These are phyloP conservation scores for Ophiostoma quercus DNA, from an alignment of 2,329 filamentous ascomycete species.

Conservation along the genomic window DNA sequence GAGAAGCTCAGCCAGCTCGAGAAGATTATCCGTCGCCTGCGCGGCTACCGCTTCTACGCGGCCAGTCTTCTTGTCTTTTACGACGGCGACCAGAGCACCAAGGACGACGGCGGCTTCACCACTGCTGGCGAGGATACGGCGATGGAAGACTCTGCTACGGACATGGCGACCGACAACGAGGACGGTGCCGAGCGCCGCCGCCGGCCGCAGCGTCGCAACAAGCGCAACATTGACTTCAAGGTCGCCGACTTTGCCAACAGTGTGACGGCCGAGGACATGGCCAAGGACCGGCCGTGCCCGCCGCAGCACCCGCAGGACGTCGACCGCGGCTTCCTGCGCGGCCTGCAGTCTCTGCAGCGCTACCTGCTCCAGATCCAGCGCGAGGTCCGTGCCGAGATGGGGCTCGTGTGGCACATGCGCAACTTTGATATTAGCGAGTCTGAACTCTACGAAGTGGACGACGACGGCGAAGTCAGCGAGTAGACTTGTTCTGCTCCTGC, in stretches of 20 bases:
- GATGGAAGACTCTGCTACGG: constrained; percentile 54
- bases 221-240: constrained; percentile 76
- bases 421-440: constrained; percentile 17
- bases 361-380: constrained; percentile 86
- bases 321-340: constrained; percentile 84
- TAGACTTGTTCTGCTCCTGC: constrained; percentile 22
- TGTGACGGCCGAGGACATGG: constrained; percentile 76
- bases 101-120: constrained; percentile 24
- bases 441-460: constrained; percentile 28
- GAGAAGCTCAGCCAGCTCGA: constrained; percentile 80
- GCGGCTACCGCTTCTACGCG: constrained; percentile 90
- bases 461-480: constrained; percentile 35
- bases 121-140: constrained; percentile 50
- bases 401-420: constrained; percentile 34
- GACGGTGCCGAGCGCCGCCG: constrained; percentile 34
- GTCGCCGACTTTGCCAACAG: constrained; percentile 99
- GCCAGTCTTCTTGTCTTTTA: constrained; percentile 94
- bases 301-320: constrained; percentile 74
- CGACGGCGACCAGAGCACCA: constrained; percentile 66
- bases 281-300: constrained; percentile 62
- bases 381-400: constrained; percentile 59
- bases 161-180: constrained; percentile 54
- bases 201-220: constrained; percentile 36
- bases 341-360: constrained; percentile 67
- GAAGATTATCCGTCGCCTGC: constrained; percentile 70